phyloP scores from a whole-genome alignment of 2,329 filamentous ascomycete genomes.

The Scedosporium apiospermum region DNA sequence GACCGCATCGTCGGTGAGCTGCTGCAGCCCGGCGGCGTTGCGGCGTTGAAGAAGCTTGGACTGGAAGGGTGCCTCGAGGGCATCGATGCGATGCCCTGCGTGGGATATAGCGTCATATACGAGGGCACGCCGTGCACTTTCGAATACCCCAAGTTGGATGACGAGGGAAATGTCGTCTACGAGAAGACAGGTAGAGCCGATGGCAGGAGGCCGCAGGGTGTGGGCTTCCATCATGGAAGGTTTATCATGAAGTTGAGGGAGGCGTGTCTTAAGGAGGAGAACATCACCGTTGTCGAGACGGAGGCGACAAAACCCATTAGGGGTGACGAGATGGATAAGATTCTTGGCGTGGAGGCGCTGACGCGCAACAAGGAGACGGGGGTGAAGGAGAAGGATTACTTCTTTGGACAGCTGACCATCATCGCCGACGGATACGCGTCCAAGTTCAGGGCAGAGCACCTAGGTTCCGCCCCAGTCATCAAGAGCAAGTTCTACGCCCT shows the following conservation, averaged over 20 bases:
- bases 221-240: slow-evolving; percentile 86
- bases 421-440: slow-evolving; percentile 88
- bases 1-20: slow-evolving; percentile 94
- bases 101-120: slow-evolving; percentile 84
- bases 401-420: slow-evolving; percentile 82
- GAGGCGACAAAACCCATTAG: slow-evolving; percentile 70
- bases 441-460: slow-evolving; percentile 77
- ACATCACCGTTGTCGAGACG: slow-evolving; percentile 86
- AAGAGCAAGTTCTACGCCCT: slow-evolving; percentile 89
- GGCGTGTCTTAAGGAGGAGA: slow-evolving; percentile 64
- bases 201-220: slow-evolving; percentile 49
- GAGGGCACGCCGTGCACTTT: slow-evolving; percentile 64
- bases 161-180: slow-evolving; percentile 28
- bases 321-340: slow-evolving; percentile 56
- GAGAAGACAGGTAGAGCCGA: slow-evolving; percentile 16
- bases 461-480: slow-evolving; percentile 56
- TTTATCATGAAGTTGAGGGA: slow-evolving; percentile 77
- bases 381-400: slow-evolving; percentile 57
- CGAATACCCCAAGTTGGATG: slow-evolving; percentile 62
- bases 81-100: slow-evolving; percentile 76
- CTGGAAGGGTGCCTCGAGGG: slow-evolving; percentile 73
- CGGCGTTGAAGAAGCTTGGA: slow-evolving; percentile 71
- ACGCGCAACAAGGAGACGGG: slow-evolving; percentile 51
- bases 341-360: slow-evolving; percentile 72
- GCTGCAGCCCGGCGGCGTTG: slow-evolving; percentile 83